Percentiles rank a stretch among this genome's conserved stretches.
These are phyloP conservation scores for Alternaria incomplexa DNA, from an alignment of 2,329 filamentous ascomycete genomes.

Conservation along the genomic window DNA sequence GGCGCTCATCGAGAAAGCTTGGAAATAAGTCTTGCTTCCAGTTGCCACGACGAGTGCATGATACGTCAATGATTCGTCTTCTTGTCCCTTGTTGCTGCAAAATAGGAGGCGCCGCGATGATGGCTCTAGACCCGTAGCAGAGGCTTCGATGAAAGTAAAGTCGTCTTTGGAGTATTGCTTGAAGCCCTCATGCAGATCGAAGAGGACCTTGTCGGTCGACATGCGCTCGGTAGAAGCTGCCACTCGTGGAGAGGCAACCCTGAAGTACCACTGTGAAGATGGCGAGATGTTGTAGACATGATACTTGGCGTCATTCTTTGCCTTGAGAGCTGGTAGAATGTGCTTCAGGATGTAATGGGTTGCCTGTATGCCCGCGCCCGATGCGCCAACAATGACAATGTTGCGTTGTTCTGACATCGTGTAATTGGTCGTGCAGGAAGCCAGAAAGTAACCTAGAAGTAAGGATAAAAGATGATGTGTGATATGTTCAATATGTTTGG, in stretches of 20 bases:
- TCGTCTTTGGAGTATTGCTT: constrained; percentile 55
- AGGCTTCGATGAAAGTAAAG: constrained; percentile 60
- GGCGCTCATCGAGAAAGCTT: constrained; percentile 53
- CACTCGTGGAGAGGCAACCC: constrained; percentile 60
- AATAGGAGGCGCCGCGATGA: constrained; percentile 54
- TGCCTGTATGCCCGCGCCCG: constrained; percentile 33
- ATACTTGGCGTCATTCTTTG: constrained; percentile 46
- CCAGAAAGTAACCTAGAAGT: background rate
- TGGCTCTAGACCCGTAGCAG: constrained; percentile 56
- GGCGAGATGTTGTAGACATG: constrained; percentile 63
- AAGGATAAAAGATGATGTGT: background rate
- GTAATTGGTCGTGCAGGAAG: background rate
- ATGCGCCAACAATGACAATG: constrained; percentile 45
- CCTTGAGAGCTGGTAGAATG: constrained; percentile 42
- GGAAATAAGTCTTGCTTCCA: constrained; percentile 56
- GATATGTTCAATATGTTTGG: background rate
- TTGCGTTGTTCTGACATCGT: constrained; percentile 42
- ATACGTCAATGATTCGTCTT: constrained; percentile 51
- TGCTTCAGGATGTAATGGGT: constrained; percentile 47
- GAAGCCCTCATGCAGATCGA: constrained; percentile 59
- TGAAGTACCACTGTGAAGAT: constrained; percentile 60
- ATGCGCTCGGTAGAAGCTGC: constrained; percentile 58
- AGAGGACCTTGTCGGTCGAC: constrained; percentile 55
- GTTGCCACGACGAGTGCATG: constrained; percentile 64
- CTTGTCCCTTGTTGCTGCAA: constrained; percentile 31